phyloP scores from a whole-genome alignment of 2,329 filamentous ascomycete species.

The Epichloe baconii region DNA sequence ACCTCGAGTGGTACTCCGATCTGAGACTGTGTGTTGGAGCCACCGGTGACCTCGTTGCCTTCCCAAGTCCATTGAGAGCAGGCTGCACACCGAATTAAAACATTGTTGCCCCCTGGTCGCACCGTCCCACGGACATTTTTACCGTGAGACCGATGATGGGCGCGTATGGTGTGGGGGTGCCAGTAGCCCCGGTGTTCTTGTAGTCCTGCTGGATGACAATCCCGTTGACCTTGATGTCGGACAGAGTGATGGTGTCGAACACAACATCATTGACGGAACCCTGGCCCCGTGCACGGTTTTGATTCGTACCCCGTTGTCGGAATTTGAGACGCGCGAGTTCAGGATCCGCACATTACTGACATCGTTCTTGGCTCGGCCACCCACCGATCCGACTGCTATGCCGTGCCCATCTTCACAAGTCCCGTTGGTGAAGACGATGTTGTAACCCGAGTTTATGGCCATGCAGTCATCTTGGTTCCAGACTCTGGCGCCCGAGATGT shows the following conservation, averaged over 20 bases:
- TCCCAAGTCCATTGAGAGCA: background rate
- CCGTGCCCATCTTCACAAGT: background rate
- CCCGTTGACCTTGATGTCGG: conserved; percentile 27
- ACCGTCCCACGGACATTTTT: conserved; percentile 8
- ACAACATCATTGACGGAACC: background rate
- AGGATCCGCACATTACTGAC: background rate
- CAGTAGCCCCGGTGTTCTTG: conserved; percentile 32
- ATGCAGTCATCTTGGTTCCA: conserved; percentile 1
- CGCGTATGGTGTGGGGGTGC: conserved; percentile 29
- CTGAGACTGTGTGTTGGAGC: background rate
- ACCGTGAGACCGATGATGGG: conserved; percentile 38
- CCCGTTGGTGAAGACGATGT: background rate
- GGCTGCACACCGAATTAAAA: background rate
- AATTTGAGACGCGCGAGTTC: conserved; percentile 1
- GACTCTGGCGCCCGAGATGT: background rate
- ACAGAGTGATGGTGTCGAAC: background rate
- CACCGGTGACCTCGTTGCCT: background rate
- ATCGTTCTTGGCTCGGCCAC: background rate
- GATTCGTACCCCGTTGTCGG: background rate
- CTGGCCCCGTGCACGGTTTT: background rate
- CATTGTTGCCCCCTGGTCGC: background rate
- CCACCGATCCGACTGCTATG: background rate
- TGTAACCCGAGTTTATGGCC: conserved; percentile 1
- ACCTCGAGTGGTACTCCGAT: background rate
- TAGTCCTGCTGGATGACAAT: conserved; percentile 32